Percentiles rank a stretch among this genome's conserved stretches.
Conservation (phyloP, 164 flowering plant species). For the Kalanchoe fedtschenkoi region DNA sequence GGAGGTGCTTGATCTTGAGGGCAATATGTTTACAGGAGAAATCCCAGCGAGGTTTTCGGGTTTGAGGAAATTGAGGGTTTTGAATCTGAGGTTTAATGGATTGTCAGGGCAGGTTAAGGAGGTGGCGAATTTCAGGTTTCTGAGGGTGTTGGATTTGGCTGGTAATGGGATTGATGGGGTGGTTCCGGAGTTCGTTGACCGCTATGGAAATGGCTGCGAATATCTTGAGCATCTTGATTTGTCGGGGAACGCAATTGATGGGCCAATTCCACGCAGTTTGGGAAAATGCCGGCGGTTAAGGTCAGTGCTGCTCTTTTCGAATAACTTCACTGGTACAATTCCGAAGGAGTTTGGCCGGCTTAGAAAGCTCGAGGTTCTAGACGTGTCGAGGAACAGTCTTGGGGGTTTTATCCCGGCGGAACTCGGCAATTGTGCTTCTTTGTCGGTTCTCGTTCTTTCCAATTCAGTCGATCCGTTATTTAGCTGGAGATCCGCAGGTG, state of each 20-base stretch:
- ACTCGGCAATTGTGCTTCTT: constrained; percentile 34
- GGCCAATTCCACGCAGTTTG: constrained; percentile 39
- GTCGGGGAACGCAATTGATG: constrained; percentile 46
- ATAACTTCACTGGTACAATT: constrained; percentile 42
- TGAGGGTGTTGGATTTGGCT: constrained; percentile 44
- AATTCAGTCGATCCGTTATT: constrained; percentile 33
- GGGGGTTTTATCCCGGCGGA: constrained; percentile 38
- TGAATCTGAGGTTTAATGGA: constrained; percentile 46
- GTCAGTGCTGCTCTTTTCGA: constrained; percentile 45
- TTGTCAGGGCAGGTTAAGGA: constrained; percentile 39
- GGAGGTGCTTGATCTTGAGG: constrained; percentile 63
- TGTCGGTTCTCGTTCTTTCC: constrained; percentile 52
- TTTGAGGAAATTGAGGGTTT: constrained; percentile 38
- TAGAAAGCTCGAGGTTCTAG: constrained; percentile 49
- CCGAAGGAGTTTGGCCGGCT: constrained; percentile 57
- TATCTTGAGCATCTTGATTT: constrained; percentile 59
- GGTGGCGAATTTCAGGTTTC: constrained; percentile 21
- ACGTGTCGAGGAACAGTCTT: constrained; percentile 61
- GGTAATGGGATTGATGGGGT: constrained; percentile 38
- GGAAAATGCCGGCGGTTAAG: constrained; percentile 39
- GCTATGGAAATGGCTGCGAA: constrained; percentile 35
- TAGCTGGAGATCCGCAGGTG: neutral
- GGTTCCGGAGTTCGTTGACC: constrained; percentile 27
- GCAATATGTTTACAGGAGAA: constrained; percentile 41
- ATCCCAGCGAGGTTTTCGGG: constrained; percentile 29